These are phyloP conservation scores for Scenedesmus sp. DNA, from an alignment of 163 green algal species.

Conservation along the genomic window DNA sequence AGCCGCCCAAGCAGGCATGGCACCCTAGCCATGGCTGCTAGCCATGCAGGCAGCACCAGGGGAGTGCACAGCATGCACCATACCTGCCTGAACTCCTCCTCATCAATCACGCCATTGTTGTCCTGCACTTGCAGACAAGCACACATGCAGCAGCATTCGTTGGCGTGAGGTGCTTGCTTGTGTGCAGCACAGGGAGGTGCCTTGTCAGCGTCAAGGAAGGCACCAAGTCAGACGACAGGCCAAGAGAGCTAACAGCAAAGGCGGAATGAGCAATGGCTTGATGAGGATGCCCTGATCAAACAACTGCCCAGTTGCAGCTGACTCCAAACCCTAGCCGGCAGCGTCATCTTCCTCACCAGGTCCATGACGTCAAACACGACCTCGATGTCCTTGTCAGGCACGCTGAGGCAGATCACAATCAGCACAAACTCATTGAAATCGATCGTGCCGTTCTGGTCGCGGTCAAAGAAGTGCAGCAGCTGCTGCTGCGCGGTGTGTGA, in stretches of 20 bases:
- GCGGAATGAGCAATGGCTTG: too few species aligned
- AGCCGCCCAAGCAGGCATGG: background rate
- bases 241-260: too few species aligned
- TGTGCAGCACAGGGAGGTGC: too few species aligned
- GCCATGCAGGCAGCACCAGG: too few species aligned
- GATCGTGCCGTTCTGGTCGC: constrained; percentile 78
- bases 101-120: constrained; percentile 57
- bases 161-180: background rate
- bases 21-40: background rate
- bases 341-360: constrained; percentile 35
- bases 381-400: constrained; percentile 76
- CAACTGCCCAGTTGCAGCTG: too few species aligned
- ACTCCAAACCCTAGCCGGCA: too few species aligned
- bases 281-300: too few species aligned
- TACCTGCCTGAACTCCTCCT: constrained; percentile 57
- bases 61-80: background rate
- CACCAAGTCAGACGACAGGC: too few species aligned
- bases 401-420: constrained; percentile 80
- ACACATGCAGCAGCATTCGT: constrained; percentile 14
- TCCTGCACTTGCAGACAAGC: constrained; percentile 61
- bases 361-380: constrained; percentile 83
- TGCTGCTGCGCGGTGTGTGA: constrained; percentile 10
- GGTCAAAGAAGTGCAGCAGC: constrained; percentile 79
- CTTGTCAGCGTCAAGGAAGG: background rate
- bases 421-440: constrained; percentile 85